phyloP scores from a whole-genome alignment of 1,139 yeast species.

The Scheffersomyces insectosa region DNA sequence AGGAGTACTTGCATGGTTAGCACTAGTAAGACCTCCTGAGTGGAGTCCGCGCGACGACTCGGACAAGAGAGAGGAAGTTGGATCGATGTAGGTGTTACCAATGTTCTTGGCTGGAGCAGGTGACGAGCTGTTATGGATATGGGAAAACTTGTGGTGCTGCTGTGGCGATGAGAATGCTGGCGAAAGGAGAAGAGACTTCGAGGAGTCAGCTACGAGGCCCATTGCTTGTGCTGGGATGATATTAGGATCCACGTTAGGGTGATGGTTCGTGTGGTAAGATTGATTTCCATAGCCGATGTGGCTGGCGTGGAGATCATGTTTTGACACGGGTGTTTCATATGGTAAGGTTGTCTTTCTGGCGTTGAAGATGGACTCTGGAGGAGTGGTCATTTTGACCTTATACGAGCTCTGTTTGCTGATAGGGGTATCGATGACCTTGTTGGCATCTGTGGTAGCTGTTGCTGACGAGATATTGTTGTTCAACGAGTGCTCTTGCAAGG shows the following conservation, averaged over 20 bases:
- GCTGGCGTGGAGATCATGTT: conserved; percentile 3
- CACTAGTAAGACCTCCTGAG: neutral
- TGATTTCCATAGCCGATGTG: neutral
- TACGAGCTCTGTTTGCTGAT: conserved; percentile 9
- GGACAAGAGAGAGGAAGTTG: neutral
- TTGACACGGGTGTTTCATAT: conserved; percentile 21
- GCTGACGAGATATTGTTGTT: conserved; percentile 3
- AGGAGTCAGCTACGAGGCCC: neutral
- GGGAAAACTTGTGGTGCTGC: conserved; percentile 11
- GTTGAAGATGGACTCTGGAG: conserved; percentile 29
- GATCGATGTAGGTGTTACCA: conserved; percentile 1
- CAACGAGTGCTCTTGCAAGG: conserved; percentile 17
- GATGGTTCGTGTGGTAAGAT: neutral
- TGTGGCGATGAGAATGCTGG: conserved; percentile 55
- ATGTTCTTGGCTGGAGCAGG: conserved; percentile 16
- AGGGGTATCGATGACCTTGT: conserved; percentile 19
- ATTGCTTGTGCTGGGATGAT: conserved; percentile 5
- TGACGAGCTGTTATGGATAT: conserved; percentile 1
- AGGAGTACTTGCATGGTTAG: conserved; percentile 3
- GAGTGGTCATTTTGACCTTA: conserved; percentile 32
- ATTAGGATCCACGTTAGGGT: conserved; percentile 5
- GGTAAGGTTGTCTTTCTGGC: conserved; percentile 8
- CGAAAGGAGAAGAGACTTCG: conserved; percentile 29
- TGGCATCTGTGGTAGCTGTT: conserved; percentile 1
- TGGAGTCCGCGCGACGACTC: neutral